phyloP scores from a whole-genome alignment of 331 rosid genomes.

The Rhamnella rubrinervis region DNA sequence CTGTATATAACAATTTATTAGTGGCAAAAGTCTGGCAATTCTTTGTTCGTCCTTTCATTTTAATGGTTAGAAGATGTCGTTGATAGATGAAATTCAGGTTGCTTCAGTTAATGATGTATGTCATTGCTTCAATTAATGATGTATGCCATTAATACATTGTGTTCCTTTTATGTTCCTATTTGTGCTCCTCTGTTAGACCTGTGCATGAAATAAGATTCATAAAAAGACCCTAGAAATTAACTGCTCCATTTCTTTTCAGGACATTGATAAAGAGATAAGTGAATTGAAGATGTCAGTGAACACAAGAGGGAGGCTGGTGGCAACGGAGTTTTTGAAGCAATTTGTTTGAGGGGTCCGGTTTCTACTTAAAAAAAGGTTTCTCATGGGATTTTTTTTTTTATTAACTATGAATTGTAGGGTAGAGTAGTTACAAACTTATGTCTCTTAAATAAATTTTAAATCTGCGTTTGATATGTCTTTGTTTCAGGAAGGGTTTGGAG shows the following conservation, averaged over 20 bases:
- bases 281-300: slow-evolving; percentile 95
- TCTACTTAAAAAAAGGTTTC: not conserved
- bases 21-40: no score
- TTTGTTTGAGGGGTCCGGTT: slow-evolving; percentile 49
- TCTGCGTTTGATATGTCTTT: no score
- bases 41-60: no score
- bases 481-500: no score
- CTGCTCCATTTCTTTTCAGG: slow-evolving; percentile 47
- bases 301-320: slow-evolving; percentile 96
- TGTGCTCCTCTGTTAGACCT: not conserved
- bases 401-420: not conserved
- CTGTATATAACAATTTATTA: no score
- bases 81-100: not conserved
- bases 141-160: not conserved
- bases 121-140: not conserved
- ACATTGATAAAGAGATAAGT: slow-evolving; percentile 87
- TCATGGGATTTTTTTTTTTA: not conserved
- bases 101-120: not conserved
- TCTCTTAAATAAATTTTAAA: no score
- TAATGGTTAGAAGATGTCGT: no score
- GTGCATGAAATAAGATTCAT: no score
- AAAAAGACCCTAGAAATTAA: not conserved
- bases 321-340: slow-evolving; percentile 94
- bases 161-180: not conserved
- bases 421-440: no score